These are phyloP conservation scores for Cryptosporidium sp. DNA, from an alignment of 169 alveolate genomes.

Conservation along the genomic window DNA sequence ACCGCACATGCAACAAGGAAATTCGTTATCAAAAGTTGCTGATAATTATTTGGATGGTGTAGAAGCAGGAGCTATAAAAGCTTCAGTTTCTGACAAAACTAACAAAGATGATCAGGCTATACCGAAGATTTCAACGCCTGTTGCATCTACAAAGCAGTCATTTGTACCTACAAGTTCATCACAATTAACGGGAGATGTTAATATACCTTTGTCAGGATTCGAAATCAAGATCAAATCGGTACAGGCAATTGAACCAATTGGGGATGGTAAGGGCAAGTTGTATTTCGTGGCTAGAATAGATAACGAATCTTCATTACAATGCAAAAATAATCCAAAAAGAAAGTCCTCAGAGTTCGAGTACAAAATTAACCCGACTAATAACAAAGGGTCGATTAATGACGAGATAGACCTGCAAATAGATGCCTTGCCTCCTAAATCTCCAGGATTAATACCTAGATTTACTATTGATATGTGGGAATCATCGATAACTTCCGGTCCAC, in stretches of 20 bases:
- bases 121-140: slow-evolving; percentile 14
- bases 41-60: slow-evolving; percentile 5
- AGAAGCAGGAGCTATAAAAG: neutral
- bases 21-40: slow-evolving; percentile 58
- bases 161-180: slow-evolving; percentile 38
- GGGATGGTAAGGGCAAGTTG: slow-evolving; percentile 74
- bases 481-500: slow-evolving; percentile 39
- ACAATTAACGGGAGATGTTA: slow-evolving; percentile 42
- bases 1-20: slow-evolving; percentile 66
- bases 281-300: slow-evolving; percentile 78
- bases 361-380: slow-evolving; percentile 16
- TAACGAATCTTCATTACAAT: slow-evolving; percentile 63
- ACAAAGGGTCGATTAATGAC: slow-evolving; percentile 79
- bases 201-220: slow-evolving; percentile 55
- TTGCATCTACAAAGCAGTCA: slow-evolving; percentile 22
- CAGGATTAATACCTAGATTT: slow-evolving; percentile 84
- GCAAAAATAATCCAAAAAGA: slow-evolving; percentile 77
- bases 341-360: slow-evolving; percentile 74
- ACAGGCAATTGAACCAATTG: slow-evolving; percentile 32
- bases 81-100: neutral
- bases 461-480: slow-evolving; percentile 81
- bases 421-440: slow-evolving; percentile 82
- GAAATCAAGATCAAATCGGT: slow-evolving; percentile 56
- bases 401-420: slow-evolving; percentile 78
- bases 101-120: neutral